Conservation (phyloP, 306 rosid genomes). For the Trifolium dubium region DNA sequence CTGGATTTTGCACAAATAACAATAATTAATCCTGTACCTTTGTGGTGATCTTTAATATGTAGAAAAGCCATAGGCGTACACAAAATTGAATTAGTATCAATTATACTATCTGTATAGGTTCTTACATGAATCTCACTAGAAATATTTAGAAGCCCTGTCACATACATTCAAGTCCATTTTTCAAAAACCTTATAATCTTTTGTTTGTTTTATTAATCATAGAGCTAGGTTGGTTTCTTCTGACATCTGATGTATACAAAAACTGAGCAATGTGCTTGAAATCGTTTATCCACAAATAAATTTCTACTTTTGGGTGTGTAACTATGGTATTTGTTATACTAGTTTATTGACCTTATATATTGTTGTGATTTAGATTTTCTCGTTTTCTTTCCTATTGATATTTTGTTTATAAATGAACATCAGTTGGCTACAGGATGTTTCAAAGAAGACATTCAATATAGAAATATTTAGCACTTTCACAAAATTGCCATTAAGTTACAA, state of each 20-base stretch:
- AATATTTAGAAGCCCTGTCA: constrained; percentile 19
- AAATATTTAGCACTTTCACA: constrained; percentile 6
- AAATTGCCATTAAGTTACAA: constrained; percentile 4
- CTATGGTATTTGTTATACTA: constrained; percentile 17
- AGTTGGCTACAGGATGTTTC: constrained; percentile 15
- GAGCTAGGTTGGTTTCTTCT: constrained; percentile 21
- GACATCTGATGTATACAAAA: constrained; percentile 24
- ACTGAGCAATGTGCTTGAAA: not conserved
- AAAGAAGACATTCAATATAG: constrained; percentile 11
- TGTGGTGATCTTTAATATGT: constrained; percentile 28
- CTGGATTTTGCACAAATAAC: not conserved
- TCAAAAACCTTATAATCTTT: constrained; percentile 26
- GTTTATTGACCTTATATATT: constrained; percentile 12
- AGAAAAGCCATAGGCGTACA: not conserved
- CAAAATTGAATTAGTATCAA: constrained; percentile 12
- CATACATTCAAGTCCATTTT: constrained; percentile 8
- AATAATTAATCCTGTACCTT: not conserved
- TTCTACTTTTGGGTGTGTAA: not conserved
- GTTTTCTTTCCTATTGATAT: constrained; percentile 4
- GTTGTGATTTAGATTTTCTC: constrained; percentile 6
- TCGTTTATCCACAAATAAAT: constrained; percentile 3
- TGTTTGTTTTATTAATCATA: constrained; percentile 22
- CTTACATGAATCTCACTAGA: constrained; percentile 9
- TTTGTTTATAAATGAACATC: constrained; percentile 27
- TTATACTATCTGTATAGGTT: not conserved